Base-by-base conservation (phyloP, 2,329 filamentous ascomycete species). In the Rhynchosporium secalis region DNA sequence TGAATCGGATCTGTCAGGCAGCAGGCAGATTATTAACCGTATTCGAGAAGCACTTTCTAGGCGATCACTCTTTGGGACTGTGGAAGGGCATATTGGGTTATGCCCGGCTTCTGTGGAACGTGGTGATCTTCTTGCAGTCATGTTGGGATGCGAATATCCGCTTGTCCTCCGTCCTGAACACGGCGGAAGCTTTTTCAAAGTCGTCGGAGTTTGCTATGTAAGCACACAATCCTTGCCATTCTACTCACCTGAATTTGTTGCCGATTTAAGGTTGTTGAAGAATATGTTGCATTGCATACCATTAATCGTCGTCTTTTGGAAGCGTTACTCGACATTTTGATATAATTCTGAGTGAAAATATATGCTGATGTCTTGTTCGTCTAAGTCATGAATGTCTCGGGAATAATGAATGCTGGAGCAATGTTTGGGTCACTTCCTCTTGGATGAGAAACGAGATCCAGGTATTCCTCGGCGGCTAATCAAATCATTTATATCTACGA, bases 361-460 rank as follows among this genome's bases (percentile, higher is more conserved):
- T 33, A 52, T 4, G 20, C 31, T 52, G 48, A 40, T 31, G 3
- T 3, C 4, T 20, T 28, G 2, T 3, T 20, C 6, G 9, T 36
- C 33, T 36, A 0, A 6, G 1, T 0, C 9, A 36, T 36, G 3
- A 28, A 54, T 36, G 20, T 41, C 29, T 31, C 47, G 31, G 48
- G 41, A 15, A 36, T 54, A n/a, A 62, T 62, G 60, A 41, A 46
- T 12, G 60, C 54, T 36, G 55, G 58, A 62, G 60, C 40, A 8
- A 20, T 62, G 1, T n/a, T 62, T 10, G 60, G 55, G n/a, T 40
- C 33, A 47, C 33, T 58, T 13, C 54, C n/a, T 10, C 20, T 45
- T 15, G 55, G 54, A 46, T 62, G 48, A 47, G 58, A 28, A 20
- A 13, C 13, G 8, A 26, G 47, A 13, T 4, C 1, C 15, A 10